Evolutionary conservation across 1,139 yeast species (phyloP).

Genomic region (Suhomyces terraborum): DNA sequence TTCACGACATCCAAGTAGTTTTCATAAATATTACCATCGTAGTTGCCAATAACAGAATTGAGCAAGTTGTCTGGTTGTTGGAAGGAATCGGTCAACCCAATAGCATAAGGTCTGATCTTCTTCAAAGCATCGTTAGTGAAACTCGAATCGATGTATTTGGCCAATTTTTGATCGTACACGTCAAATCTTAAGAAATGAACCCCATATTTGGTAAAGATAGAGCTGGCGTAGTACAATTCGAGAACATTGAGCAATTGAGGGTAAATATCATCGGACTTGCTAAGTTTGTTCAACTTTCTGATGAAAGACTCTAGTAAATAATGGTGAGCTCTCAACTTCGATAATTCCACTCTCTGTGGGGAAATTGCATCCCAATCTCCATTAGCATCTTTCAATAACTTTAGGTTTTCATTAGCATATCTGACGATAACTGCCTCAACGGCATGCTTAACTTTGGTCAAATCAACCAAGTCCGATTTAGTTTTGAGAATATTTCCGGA

Average conservation of each 20-base stretch:
- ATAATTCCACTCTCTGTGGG: slow-evolving; percentile 28
- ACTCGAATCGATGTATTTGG: slow-evolving; percentile 34
- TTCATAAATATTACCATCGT: slow-evolving; percentile 50
- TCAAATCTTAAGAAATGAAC: slow-evolving; percentile 44
- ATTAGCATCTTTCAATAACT: slow-evolving; percentile 32
- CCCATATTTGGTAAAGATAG: slow-evolving; percentile 40
- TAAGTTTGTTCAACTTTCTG: slow-evolving; percentile 18
- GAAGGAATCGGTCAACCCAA: slow-evolving; percentile 52
- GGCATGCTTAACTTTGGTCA: slow-evolving; percentile 20
- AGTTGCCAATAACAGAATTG: slow-evolving; percentile 46
- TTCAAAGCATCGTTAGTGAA: slow-evolving; percentile 38
- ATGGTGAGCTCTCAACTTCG: slow-evolving; percentile 29
- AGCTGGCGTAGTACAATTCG: slow-evolving; percentile 25
- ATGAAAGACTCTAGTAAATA: slow-evolving; percentile 28
- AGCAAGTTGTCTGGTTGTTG: slow-evolving; percentile 47
- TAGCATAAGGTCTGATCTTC: slow-evolving; percentile 46
- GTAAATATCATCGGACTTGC: slow-evolving; percentile 20
- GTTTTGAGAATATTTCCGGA: slow-evolving; percentile 11
- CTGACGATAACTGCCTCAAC: slow-evolving; percentile 31
- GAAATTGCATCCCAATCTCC: slow-evolving; percentile 39
- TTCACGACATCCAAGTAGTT: slow-evolving; percentile 46
- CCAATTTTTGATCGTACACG: slow-evolving; percentile 36
- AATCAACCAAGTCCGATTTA: slow-evolving; percentile 18
- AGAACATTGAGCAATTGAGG: slow-evolving; percentile 27
- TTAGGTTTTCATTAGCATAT: slow-evolving; percentile 25